Base-by-base conservation (phyloP, 2,329 filamentous ascomycete species). In the Calonectria leucothoes region DNA sequence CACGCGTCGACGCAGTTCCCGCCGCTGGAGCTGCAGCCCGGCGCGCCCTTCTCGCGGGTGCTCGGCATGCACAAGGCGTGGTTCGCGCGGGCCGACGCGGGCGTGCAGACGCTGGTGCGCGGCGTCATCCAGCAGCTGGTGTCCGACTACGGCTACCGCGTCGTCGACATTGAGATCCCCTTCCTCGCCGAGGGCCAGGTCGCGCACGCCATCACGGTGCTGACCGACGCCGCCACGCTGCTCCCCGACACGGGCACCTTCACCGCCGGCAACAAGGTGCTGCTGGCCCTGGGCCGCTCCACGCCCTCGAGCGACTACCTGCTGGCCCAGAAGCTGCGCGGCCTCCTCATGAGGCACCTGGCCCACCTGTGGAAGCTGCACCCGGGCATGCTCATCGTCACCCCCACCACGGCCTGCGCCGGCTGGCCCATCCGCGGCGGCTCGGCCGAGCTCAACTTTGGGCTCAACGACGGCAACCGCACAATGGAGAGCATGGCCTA, bases 171-270 rank as follows among this genome's bases (percentile, higher is more conserved):
- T 73, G 85, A 86, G 5, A 89, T 93, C 63, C 92, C 92, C 0
- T 87, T 91, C 31, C 77, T 91, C 0, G 80, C 87, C 14, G 89
- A 94, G 78, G 93, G 92, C 27, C 93, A 95, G 82, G 88, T 91
- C 25, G 93, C 94, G 0, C 94, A 96, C 82, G 92, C 93, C 27
- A 83, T 96, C 74, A 94, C 94, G 0, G 94, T 95, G 74, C 89
- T 96, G 67, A 88, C 89, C 10, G 94, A 96, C 51, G 88, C 83
- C 0, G 84, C 87, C 1, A 86, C 87, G 0, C 76, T 89, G 20
- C 77, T 90, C 83, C 72, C 86, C 4, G 82, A 91, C 17, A 84
- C 88, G 0, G 79, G 82, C 6, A 86, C 88, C 29, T 85, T 93
- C 48, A 91, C 91, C 0, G 84, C 91, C 0, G 87, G 91, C 0